Percentiles rank a stretch among this genome's conserved stretches.
Evolutionary conservation across 495 filamentous ascomycete species (phyloP).

Genomic region (Penicillium coffeae): DNA sequence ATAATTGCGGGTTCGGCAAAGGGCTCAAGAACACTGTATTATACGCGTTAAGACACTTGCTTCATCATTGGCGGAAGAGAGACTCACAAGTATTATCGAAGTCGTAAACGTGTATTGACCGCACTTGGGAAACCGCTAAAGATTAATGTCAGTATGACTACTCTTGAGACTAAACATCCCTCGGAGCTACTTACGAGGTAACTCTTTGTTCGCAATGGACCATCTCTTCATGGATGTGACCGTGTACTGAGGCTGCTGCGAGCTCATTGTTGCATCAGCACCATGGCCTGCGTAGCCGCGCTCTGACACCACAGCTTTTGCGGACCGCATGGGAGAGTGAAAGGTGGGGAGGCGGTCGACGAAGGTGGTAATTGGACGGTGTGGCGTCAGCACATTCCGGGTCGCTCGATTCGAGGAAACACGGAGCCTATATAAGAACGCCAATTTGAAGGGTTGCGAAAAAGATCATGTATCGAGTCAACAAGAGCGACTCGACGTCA

Average conservation of each 20-base stretch:
- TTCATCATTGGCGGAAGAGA: not conserved
- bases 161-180: too few species aligned
- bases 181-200: slow-evolving; percentile 51
- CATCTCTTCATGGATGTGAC: slow-evolving; percentile 74
- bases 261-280: slow-evolving; percentile 7
- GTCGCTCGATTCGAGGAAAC: too few species aligned
- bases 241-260: slow-evolving; percentile 40
- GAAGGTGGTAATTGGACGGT: slow-evolving; percentile 1
- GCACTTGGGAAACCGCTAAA: slow-evolving; percentile 65
- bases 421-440: too few species aligned
- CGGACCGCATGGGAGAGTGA: slow-evolving; percentile 31
- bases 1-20: slow-evolving; percentile 83
- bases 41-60: slow-evolving; percentile 9
- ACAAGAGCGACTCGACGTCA: too few species aligned
- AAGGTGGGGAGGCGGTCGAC: not conserved
- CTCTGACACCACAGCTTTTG: slow-evolving; percentile 38
- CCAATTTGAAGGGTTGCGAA: too few species aligned
- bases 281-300: slow-evolving; percentile 18
- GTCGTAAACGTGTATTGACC: slow-evolving; percentile 88
- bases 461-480: too few species aligned
- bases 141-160: not conserved
- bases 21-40: slow-evolving; percentile 85
- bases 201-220: slow-evolving; percentile 69
- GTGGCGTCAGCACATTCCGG: not conserved
- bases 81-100: slow-evolving; percentile 92